Evolutionary conservation across 1,139 yeast species (phyloP), one percentile per base, ranked within the genome.

Genomic region (Candida buenavistaensis): DNA sequence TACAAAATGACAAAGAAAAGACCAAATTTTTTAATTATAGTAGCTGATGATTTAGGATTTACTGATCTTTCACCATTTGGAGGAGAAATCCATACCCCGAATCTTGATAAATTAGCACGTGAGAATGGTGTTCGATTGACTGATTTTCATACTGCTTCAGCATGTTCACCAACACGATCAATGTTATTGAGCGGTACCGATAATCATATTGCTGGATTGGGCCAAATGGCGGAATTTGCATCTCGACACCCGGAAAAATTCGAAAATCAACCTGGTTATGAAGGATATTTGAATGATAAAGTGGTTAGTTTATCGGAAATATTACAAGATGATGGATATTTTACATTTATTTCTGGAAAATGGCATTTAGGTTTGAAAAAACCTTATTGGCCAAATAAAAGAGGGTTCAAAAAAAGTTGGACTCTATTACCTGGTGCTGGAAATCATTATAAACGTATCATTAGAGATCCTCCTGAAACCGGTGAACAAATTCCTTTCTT

Each of bases 111-210:
- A 32, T 50, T 78, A 19, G 78, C 80, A 2, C 32, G 28, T 13
- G 36, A 50, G 6, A 49, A 48, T 8, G 82, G 82, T 6, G 49
- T 66, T 11, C 53, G 78, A 26, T 66, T 77, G 42, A 75, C 81
- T 15, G 78, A 78, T 44, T 78, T 75, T 54, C 82, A 78, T 41
- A 74, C 83, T 3, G 83, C 84, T 3, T 70, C 82, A 1, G 82
- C 83, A 3, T 78, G 83, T 45, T 76, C 82, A 2, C 83, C 84
- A 3, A 78, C 84, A 0, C 57, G 83, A 40, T 76, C 82, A 9
- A 78, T 78, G 80, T 59, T 78, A 6, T 56, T 78, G 28, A 72
- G 80, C 2, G 84, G 83, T 2, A 77, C 82, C 0, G 82, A 77
- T 44, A 75, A 76, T 46, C 82, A 77, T 40, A 68, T 77, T 50